Conservation (phyloP, 208 protist species). For the Crithidia fasciculata region DNA sequence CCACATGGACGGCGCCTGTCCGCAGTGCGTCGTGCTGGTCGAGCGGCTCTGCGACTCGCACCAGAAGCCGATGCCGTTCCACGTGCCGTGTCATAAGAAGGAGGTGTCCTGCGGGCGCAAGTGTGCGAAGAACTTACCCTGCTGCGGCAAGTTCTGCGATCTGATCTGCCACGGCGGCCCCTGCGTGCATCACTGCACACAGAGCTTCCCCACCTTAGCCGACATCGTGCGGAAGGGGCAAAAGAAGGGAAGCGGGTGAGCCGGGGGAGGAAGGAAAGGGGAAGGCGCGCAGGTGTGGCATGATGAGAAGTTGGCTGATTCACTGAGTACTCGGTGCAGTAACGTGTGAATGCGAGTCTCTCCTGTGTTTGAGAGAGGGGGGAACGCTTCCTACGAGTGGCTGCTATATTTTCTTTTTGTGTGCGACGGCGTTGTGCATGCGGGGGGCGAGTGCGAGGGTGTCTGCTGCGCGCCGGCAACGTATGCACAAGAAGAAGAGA, state of each 20-base stretch:
- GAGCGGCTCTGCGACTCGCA: slow-evolving; percentile 88
- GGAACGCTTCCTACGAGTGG: no score
- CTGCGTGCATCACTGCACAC: slow-evolving; percentile 73
- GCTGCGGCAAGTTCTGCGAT: slow-evolving; percentile 74
- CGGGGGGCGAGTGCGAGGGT: no score
- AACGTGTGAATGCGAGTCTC: no score
- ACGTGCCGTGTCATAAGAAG: slow-evolving; percentile 66
- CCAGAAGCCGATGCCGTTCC: slow-evolving; percentile 63
- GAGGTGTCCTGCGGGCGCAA: slow-evolving; percentile 73
- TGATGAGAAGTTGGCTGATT: no score
- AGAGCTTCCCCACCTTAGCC: slow-evolving; percentile 46
- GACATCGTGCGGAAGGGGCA: slow-evolving; percentile 25
- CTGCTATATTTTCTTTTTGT: not conserved
- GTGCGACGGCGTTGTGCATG: not conserved
- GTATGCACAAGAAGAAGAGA: no score
- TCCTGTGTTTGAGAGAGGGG: no score
- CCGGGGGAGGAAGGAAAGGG: not conserved
- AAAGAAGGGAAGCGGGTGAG: not conserved
- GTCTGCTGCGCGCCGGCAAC: no score
- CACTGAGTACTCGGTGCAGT: no score
- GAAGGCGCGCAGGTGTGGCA: no score
- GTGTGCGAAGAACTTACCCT: slow-evolving; percentile 79
- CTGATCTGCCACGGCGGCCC: slow-evolving; percentile 73
- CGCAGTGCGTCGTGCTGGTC: slow-evolving; percentile 79
- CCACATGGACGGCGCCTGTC: slow-evolving; percentile 74